Base-by-base conservation (phyloP, 2,329 filamentous ascomycete species). In the Pezicula carpinea region DNA sequence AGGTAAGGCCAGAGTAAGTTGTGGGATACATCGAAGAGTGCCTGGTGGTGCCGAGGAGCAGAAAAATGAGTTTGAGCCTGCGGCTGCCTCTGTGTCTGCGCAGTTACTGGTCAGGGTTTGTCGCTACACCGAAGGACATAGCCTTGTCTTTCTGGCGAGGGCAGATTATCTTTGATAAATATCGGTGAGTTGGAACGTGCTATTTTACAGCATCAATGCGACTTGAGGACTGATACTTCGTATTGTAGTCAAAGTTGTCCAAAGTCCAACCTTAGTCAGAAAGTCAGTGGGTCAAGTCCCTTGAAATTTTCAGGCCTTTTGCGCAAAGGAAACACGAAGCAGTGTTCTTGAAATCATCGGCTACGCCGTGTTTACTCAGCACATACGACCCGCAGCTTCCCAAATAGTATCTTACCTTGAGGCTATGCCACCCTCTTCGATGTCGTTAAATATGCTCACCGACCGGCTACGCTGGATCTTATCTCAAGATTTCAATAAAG, bases 1-100 rank as follows among this genome's bases (percentile, higher is more conserved):
- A 71, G 0, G 69, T 77, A 0, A 61, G 70, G 33, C 80, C 76
- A 3, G 71, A 73, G n/a, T n/a, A n/a, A n/a, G 43, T 47, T 79
- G 14, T 74, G 65, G 66, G 63, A 61, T 2, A 49, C 54, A 38
- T 35, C 53, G 22, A 51, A 47, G 46, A 53, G 39, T 7, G n/a
- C n/a, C n/a, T n/a, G n/a, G n/a, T n/a, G n/a, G n/a, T n/a, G 62
- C 65, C 13, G 58, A 61, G 15, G 54, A 55, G 11, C 56, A 57
- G 39, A 57, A 66, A 13, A 51, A 48, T 14, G 56, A 50, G 23
- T 57, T 53, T 48, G 51, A 48, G 18, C 44, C 50, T 17, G 19
- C 22, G 7, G 7, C 10, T 4, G 48, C 49, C 15, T 44, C 50
- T 17, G 19, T 15, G 7, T 13, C 10, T 4, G 48, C 49, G n/a